A percentile compares a stretch with the other conserved stretches of the same genome.
phyloP scores from a whole-genome alignment of 441 rosid species.

The Arabidopsis hybrid region DNA sequence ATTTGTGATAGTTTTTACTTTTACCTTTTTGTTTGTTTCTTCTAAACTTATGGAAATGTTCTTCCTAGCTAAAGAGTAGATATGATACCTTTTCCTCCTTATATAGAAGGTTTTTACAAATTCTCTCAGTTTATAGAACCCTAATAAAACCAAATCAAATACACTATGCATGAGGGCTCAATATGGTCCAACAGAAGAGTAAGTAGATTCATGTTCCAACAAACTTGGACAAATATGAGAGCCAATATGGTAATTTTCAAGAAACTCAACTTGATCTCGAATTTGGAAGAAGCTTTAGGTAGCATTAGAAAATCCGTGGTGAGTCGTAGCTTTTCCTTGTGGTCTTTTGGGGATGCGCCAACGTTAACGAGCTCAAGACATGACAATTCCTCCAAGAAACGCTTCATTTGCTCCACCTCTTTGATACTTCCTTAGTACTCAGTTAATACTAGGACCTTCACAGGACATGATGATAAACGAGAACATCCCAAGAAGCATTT shows the following conservation, averaged over 20 bases:
- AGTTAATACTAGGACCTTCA: background rate
- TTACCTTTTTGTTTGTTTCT: background rate
- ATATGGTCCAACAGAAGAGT: background rate
- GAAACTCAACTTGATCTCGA: background rate
- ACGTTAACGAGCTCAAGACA: constrained; percentile 20
- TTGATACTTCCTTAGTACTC: background rate
- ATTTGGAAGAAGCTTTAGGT: constrained; percentile 3
- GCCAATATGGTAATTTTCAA: background rate
- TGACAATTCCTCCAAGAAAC: background rate
- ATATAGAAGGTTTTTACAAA: background rate
- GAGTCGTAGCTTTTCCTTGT: background rate
- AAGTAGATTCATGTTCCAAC: background rate
- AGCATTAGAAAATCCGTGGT: background rate
- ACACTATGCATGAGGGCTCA: background rate
- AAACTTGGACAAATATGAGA: background rate
- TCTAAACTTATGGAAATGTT: background rate
- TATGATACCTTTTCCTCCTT: background rate
- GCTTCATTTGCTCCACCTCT: constrained; percentile 5
- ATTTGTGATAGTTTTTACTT: background rate
- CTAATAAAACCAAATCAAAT: background rate
- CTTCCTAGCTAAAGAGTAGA: background rate
- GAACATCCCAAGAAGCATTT: constrained; percentile 2
- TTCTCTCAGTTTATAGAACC: background rate
- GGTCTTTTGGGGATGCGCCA: background rate
- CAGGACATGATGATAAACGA: background rate